A percentile compares a stretch with the other conserved stretches of the same genome.
Conservation (phyloP, 2,329 filamentous ascomycete species). For the Curvularia sp. region DNA sequence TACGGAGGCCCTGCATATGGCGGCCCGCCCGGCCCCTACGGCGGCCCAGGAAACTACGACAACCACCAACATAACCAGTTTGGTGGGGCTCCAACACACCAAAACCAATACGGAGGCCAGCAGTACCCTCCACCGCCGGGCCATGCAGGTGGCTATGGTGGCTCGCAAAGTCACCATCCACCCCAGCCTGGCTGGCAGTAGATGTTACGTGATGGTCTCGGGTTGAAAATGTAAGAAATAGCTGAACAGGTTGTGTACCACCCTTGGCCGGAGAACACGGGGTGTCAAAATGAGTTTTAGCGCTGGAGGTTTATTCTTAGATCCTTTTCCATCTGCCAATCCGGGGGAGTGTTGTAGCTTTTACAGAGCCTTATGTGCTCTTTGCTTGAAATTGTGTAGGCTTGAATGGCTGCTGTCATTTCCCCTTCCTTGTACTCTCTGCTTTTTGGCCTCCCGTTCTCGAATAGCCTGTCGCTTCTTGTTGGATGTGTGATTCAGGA, state of each 20-base stretch:
- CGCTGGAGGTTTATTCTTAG: neutral
- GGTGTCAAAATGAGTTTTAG: neutral
- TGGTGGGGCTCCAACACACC: conserved; percentile 23
- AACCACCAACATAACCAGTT: conserved; percentile 43
- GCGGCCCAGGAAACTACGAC: conserved; percentile 39
- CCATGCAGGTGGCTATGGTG: conserved; percentile 23
- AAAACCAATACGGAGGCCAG: conserved; percentile 24
- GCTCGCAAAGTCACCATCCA: conserved; percentile 15
- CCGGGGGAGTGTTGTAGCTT: neutral
- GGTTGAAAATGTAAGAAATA: neutral
- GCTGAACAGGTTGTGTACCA: neutral
- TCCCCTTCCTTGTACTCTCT: neutral
- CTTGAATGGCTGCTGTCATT: neutral
- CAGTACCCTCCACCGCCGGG: conserved; percentile 29
- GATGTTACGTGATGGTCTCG: neutral
- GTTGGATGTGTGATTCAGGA: neutral
- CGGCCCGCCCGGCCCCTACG: conserved; percentile 31
- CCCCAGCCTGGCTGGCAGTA: conserved; percentile 40
- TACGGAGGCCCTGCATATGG: conserved; percentile 43
- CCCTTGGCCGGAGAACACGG: neutral
- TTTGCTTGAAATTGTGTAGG: neutral
- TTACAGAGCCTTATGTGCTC: neutral
- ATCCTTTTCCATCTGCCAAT: neutral
- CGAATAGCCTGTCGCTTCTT: neutral
- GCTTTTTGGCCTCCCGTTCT: neutral